Evolutionary conservation across 768 basidiomycete species (phyloP).

Genomic region (Leucocoprinus birnbaumii): DNA sequence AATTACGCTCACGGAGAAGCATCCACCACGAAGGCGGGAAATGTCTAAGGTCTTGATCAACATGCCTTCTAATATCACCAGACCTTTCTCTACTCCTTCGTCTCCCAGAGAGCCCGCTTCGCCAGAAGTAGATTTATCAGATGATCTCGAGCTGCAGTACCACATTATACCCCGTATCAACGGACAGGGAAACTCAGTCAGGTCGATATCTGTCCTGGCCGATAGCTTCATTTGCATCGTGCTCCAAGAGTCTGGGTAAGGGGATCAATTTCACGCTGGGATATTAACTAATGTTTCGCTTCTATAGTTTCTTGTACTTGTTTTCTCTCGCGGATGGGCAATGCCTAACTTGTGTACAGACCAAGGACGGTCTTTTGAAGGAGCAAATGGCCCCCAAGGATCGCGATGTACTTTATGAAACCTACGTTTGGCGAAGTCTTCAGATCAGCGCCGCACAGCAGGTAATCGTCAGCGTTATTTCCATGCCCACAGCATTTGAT

Average conservation of each 20-base stretch:
- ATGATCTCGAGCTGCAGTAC: slow-evolving; percentile 30
- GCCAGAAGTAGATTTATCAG: slow-evolving; percentile 22
- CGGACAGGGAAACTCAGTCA: slow-evolving; percentile 36
- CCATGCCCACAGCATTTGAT: neutral
- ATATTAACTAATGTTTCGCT: slow-evolving; percentile 7
- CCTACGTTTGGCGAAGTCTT: slow-evolving; percentile 43
- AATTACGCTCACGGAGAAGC: slow-evolving; percentile 22
- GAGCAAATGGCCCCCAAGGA: slow-evolving; percentile 27
- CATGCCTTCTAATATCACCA: slow-evolving; percentile 36
- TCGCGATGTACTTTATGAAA: slow-evolving; percentile 27
- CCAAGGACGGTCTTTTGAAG: slow-evolving; percentile 23
- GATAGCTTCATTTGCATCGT: slow-evolving; percentile 42
- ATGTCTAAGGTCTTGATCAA: slow-evolving; percentile 42
- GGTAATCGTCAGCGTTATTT: slow-evolving; percentile 25
- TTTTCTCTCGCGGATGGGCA: slow-evolving; percentile 52
- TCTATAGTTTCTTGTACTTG: slow-evolving; percentile 49
- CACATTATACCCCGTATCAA: slow-evolving; percentile 47
- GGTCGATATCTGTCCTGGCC: slow-evolving; percentile 45
- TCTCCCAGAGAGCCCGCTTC: slow-evolving; percentile 28
- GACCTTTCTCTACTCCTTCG: slow-evolving; percentile 36
- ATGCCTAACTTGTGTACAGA: slow-evolving; percentile 22
- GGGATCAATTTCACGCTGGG: neutral
- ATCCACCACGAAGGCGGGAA: slow-evolving; percentile 27
- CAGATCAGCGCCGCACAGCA: slow-evolving; percentile 30
- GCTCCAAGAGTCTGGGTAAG: slow-evolving; percentile 67